Base-by-base conservation (phyloP, 305 asterid species). In the Ilex paraguariensis region DNA sequence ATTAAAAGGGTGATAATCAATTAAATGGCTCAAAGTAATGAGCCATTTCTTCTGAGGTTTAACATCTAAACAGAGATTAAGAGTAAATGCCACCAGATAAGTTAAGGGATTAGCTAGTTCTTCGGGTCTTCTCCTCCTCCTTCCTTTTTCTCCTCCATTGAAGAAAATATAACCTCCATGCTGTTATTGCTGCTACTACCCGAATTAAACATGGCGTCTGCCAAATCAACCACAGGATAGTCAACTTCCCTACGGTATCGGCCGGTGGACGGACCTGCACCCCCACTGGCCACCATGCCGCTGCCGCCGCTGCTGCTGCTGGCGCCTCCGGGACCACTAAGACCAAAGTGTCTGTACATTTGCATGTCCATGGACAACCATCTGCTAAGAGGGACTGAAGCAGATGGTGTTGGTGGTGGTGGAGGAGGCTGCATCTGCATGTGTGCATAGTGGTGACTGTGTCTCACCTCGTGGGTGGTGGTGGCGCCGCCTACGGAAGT, bases 171-270 rank as follows among this genome's bases (percentile, higher is more conserved):
- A 66, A 82, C 75, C 33, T 91, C 98, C 87, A 87, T 75, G 77
- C 95, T 84, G 56, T 73, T 86, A 57, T 72, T 81, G 65, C 87
- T 85, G 70, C 84, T 84, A 63, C 89, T 90, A 13, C 86, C 88
- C 5, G 96, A 86, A 66, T 91, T 91, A 52, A 91, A 91, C 93
- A 91, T 85, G 5, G 73, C 86, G 33, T 88, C 95, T 1, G 95
- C 96, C 96, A 91, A 73, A 53, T 86, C 89, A 36, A 81, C 82
- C 79, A 90, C 95, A 28, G 82, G 85, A 66, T 73, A 85, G 5
- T 85, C 91, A 13, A 50, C 60, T 4, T 58, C 45, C 15, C 42
- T 36, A 0, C 42, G 6, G 42, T 36, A 36, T 4, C 9, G 42
- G 42, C 2, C 42, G 49, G 70, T 28, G 31, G 79, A 67, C 13